Evolutionary conservation across 2,329 filamentous ascomycete genomes (phyloP), one percentile per base, ranked within the genome.

Genomic region (Parascedosporium putredinis): DNA sequence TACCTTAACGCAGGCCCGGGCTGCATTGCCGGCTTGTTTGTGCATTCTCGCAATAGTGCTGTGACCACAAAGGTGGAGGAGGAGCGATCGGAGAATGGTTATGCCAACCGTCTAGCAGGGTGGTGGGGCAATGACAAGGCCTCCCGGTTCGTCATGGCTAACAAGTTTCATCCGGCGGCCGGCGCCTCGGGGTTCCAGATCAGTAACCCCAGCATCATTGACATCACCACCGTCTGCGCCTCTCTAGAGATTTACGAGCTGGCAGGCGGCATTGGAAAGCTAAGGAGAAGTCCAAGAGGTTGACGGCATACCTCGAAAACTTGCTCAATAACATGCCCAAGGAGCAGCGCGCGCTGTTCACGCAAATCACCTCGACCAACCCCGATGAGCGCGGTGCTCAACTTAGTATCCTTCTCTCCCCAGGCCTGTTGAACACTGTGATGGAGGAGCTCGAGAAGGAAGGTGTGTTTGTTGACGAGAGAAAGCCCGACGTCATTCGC

Each of bases 1-100:
- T 95, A 95, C 68, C 77, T 95, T 63, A 95, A 95, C 62, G 81
- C 83, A 23, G 89, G 89, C 0, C 88, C 89, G 0, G 89, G 89
- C 3, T 76, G 82, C 14, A 94, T 94, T 55, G 88, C 79, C 1
- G 88, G 84, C 0, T 71, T 84, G 1, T 95, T 89, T 56, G 84
- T 95, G 7, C 88, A 95, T 63, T 79, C 87, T 60, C 73, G 70
- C 34, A 84, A 94, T 61, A 81, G 84, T 36, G 63, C 64, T 22
- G 80, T 86, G 9, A 47, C 49, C 16, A 54, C 49, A 2, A 23
- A 42, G 2, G 60, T 58, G 25, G 61, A 69, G 16, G 58, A 60
- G 6, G 61, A 62, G 2, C 65, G 69, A n/a, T 53, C 54, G 5
- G 12, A 47, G 3, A 42, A 24, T 14, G 54, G 54, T 27, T 90